phyloP scores from a whole-genome alignment of 805 yeast genomes.

The Candida oleophila region DNA sequence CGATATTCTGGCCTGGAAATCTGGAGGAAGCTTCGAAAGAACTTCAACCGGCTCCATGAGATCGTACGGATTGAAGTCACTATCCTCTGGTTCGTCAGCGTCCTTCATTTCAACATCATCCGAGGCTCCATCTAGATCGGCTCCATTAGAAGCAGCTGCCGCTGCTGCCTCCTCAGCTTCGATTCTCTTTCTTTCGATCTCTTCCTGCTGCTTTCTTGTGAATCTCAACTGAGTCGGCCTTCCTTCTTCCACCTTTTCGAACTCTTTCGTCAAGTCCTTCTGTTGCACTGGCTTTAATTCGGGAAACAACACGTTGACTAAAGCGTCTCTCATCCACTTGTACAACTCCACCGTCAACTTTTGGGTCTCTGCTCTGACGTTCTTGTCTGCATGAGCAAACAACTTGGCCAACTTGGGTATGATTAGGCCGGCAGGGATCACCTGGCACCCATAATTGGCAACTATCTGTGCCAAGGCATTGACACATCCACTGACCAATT shows the following conservation, averaged over 20 bases:
- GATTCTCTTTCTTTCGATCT: slow-evolving; percentile 23
- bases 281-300: slow-evolving; percentile 89
- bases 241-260: slow-evolving; percentile 49
- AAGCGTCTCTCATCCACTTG: slow-evolving; percentile 68
- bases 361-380: slow-evolving; percentile 78
- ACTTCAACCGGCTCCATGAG: slow-evolving; percentile 70
- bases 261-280: slow-evolving; percentile 71
- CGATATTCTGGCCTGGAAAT: slow-evolving; percentile 51
- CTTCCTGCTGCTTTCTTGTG: slow-evolving; percentile 52
- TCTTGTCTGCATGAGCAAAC: slow-evolving; percentile 83
- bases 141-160: slow-evolving; percentile 11
- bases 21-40: slow-evolving; percentile 61
- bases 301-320: slow-evolving; percentile 60
- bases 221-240: slow-evolving; percentile 53
- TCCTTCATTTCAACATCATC: slow-evolving; percentile 27
- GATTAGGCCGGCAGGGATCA: slow-evolving; percentile 56
- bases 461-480: slow-evolving; percentile 57
- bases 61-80: slow-evolving; percentile 62
- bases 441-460: slow-evolving; percentile 60
- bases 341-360: slow-evolving; percentile 65
- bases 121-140: not conserved
- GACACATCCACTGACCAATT: slow-evolving; percentile 68
- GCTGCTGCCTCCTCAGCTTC: slow-evolving; percentile 13
- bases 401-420: slow-evolving; percentile 61
- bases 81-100: slow-evolving; percentile 13